Evolutionary conservation across 371 early-diverging fungal genomes (phyloP).

Genomic region (Fennellomyces sp.): DNA sequence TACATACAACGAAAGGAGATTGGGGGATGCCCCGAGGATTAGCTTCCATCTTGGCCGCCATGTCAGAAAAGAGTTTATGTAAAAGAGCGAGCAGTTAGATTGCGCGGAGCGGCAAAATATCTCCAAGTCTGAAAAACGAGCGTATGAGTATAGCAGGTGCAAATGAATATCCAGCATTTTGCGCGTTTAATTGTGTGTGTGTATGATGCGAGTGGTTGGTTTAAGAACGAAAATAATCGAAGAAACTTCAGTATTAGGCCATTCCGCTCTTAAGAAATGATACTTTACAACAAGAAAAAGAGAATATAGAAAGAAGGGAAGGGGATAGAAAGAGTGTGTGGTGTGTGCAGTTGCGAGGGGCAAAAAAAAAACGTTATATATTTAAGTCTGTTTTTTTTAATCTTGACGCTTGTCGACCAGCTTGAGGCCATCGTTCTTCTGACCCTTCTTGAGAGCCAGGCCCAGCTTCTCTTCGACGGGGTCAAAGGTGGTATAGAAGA

Average conservation of each 20-base stretch:
- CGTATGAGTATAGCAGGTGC: too few species aligned
- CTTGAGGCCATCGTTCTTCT: conserved; percentile 32
- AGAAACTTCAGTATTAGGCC: too few species aligned
- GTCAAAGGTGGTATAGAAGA: conserved; percentile 47
- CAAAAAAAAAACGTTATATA: too few species aligned
- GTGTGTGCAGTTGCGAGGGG: not conserved
- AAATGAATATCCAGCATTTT: too few species aligned
- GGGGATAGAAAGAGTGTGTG: not conserved
- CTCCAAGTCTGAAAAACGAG: too few species aligned
- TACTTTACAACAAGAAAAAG: not conserved
- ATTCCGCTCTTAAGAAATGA: not conserved
- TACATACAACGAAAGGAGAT: conserved; percentile 93
- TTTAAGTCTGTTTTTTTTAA: too few species aligned
- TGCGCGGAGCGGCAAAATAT: too few species aligned
- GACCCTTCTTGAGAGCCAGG: conserved; percentile 43
- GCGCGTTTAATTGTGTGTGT: too few species aligned
- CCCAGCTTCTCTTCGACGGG: conserved; percentile 41
- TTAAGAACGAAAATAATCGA: not conserved
- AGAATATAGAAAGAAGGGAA: not conserved
- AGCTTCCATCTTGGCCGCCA: conserved; percentile 52
- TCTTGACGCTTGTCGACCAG: conserved; percentile 30
- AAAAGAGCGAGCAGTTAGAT: not conserved
- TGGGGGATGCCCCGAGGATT: conserved; percentile 95
- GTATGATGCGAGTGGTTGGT: too few species aligned
- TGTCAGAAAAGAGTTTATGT: conserved; percentile 1